A percentile compares a stretch with the other conserved stretches of the same genome.
Conservation (phyloP, 768 basidiomycete genomes). For the Auriscalpium vulgare region DNA sequence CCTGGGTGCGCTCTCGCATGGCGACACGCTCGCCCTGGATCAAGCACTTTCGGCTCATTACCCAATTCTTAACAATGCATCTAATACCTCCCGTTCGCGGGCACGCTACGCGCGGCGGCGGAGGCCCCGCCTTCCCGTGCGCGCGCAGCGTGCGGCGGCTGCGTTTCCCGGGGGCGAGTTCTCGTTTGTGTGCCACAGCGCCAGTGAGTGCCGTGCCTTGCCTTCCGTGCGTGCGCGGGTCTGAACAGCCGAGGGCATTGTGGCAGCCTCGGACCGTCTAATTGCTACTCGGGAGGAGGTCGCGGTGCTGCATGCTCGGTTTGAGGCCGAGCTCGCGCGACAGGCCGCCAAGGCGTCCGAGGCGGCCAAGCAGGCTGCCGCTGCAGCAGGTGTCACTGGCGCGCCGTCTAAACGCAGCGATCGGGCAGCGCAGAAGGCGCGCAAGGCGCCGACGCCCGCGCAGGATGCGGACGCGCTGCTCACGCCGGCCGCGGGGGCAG, state of each 20-base stretch:
- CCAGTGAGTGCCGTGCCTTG: conserved; percentile 53
- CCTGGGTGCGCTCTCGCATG: conserved; percentile 56
- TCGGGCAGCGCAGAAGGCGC: conserved; percentile 7
- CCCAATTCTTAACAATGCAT: conserved; percentile 16
- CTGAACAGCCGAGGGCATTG: conserved; percentile 16
- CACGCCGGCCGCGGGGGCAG: conserved; percentile 18
- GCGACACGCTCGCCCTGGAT: conserved; percentile 68
- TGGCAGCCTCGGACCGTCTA: conserved; percentile 64
- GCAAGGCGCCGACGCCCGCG: conserved; percentile 25
- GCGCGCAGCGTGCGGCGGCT: conserved; percentile 12
- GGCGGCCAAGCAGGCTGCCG: conserved; percentile 42
- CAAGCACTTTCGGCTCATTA: conserved; percentile 56
- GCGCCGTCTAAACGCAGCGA: conserved; percentile 19
- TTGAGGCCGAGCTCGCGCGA: conserved; percentile 66
- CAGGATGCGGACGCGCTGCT: conserved; percentile 29
- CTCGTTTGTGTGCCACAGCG: conserved; percentile 51
- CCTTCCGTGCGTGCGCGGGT: conserved; percentile 16
- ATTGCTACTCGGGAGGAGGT: conserved; percentile 65
- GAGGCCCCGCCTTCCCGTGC: no score
- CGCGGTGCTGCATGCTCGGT: conserved; percentile 51
- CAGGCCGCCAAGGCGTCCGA: conserved; percentile 53
- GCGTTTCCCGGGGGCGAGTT: conserved; percentile 46
- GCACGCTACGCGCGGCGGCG: no score
- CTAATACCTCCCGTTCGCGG: conserved; percentile 30
- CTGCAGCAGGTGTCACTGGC: conserved; percentile 13